These are phyloP conservation scores for sunflower (Helianthus annuus) DNA, from an alignment of 129 eudicot genomes.

Conservation along the genomic window DNA sequence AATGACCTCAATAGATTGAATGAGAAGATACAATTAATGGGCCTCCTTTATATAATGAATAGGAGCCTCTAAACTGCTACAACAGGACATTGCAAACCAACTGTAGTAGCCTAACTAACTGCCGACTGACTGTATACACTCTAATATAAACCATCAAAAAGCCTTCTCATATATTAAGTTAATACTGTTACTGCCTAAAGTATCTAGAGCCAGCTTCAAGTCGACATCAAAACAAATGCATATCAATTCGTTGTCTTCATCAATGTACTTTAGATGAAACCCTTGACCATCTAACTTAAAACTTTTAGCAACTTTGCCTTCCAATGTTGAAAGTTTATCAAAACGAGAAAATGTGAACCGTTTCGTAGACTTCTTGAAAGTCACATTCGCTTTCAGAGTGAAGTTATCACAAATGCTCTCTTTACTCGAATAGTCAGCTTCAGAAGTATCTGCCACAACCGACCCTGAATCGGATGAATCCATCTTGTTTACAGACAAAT, in stretches of 20 bases:
- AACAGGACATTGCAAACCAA: too few relatives aligned
- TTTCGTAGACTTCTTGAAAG: not conserved
- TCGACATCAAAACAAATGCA: not conserved
- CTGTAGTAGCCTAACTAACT: too few relatives aligned
- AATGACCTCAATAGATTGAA: too few relatives aligned
- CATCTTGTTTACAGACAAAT: not conserved
- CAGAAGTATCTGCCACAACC: not conserved
- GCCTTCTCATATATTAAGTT: not conserved
- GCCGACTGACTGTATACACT: too few relatives aligned
- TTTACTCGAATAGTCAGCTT: not conserved
- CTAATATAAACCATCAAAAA: too few relatives aligned
- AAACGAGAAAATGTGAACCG: not conserved
- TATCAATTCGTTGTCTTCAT: not conserved
- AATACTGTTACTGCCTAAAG: not conserved
- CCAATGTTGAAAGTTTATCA: not conserved
- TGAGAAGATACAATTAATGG: too few relatives aligned
- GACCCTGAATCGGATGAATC: slow-evolving; percentile 1
- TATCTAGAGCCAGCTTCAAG: not conserved
- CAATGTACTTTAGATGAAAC: not conserved
- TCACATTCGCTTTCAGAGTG: not conserved
- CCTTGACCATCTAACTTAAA: not conserved
- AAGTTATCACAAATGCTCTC: not conserved
- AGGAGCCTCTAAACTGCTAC: too few relatives aligned
- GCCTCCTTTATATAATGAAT: too few relatives aligned
- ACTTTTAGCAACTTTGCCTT: not conserved